Evolutionary conservation across 1,139 yeast genomes (phyloP).

Genomic region (Suhomyces bolitotheri): DNA sequence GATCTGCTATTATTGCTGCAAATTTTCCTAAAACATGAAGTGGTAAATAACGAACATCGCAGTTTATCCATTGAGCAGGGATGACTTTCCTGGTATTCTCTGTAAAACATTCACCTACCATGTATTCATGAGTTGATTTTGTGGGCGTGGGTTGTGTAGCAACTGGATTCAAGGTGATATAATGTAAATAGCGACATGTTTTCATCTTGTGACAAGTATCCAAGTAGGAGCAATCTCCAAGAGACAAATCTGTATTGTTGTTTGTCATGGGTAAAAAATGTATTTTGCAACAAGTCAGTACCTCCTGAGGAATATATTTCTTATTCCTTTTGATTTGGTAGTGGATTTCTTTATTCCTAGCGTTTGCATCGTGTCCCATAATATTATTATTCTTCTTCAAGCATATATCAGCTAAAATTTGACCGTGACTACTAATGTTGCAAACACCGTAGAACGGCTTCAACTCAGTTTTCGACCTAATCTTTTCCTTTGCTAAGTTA

Average conservation of each 20-base stretch:
- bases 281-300: conserved; percentile 48
- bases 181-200: conserved; percentile 80
- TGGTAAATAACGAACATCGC: conserved; percentile 76
- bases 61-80: conserved; percentile 84
- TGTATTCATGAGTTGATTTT: conserved; percentile 39
- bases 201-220: conserved; percentile 90
- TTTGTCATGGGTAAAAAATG: conserved; percentile 66
- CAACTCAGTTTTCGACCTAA: conserved; percentile 33
- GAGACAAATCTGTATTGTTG: conserved; percentile 54
- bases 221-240: conserved; percentile 93
- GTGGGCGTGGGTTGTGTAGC: neutral
- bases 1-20: conserved; percentile 87
- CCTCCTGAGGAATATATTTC: conserved; percentile 23
- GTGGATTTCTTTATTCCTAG: conserved; percentile 13
- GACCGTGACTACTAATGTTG: conserved; percentile 46
- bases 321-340: conserved; percentile 15
- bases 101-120: conserved; percentile 56
- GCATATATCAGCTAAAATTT: conserved; percentile 30
- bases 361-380: conserved; percentile 2
- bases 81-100: conserved; percentile 27
- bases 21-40: conserved; percentile 74
- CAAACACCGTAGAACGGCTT: conserved; percentile 57
- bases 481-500: conserved; percentile 43
- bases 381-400: conserved; percentile 21
- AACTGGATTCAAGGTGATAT: conserved; percentile 59